Conservation (phyloP, 2,329 filamentous ascomycete genomes). For the Sclerotinia borealis region DNA sequence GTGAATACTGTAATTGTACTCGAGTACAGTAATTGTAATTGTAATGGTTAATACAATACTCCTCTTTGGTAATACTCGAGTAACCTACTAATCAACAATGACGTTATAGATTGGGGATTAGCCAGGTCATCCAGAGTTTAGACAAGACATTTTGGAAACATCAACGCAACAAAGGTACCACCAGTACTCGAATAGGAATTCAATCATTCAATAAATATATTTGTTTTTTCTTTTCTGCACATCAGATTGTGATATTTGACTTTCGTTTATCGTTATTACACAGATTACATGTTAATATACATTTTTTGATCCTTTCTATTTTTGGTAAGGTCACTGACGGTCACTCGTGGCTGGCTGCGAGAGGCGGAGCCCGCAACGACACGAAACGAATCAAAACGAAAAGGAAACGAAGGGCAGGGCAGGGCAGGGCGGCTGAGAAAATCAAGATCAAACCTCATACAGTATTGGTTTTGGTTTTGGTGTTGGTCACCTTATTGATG, state of each 20-base stretch:
- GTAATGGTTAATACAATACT: too few species aligned
- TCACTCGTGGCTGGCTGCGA: neutral
- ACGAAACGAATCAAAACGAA: too few species aligned
- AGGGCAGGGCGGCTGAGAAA: neutral
- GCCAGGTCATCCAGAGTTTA: too few species aligned
- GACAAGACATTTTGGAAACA: neutral
- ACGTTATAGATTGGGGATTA: too few species aligned
- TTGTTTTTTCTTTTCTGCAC: neutral
- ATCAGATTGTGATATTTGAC: neutral
- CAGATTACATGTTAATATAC: neutral
- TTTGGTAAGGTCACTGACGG: neutral
- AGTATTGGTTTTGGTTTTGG: neutral
- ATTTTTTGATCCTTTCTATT: neutral
- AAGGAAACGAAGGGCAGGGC: too few species aligned
- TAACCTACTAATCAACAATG: too few species aligned
- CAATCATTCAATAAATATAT: neutral
- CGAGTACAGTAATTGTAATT: too few species aligned
- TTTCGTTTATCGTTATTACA: neutral
- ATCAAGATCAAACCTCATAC: too few species aligned
- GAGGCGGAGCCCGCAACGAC: neutral
- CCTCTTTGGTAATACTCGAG: too few species aligned
- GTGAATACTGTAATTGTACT: too few species aligned
- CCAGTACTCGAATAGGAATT: too few species aligned
- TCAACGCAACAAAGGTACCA: neutral
- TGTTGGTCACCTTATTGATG: too few species aligned